Conservation (phyloP, 208 protist species). For the Leishmania tarentolae region DNA sequence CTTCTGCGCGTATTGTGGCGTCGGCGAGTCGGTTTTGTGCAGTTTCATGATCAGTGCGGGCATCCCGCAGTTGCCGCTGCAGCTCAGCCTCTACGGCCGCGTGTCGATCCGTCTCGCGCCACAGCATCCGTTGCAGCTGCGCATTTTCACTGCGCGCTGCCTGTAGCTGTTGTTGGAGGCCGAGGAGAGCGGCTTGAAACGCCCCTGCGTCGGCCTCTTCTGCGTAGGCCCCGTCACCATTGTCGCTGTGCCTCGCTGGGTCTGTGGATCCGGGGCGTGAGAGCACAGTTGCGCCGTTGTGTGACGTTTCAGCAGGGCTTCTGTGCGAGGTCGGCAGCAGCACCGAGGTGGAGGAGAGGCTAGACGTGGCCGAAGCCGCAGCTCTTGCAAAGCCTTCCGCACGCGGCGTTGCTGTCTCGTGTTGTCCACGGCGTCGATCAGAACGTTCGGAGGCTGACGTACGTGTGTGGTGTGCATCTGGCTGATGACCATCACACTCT, state of each 20-base stretch:
- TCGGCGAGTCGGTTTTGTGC: neutral
- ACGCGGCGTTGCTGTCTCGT: neutral
- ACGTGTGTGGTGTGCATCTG: neutral
- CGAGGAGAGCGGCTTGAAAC: neutral
- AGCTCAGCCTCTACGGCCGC: conserved; percentile 14
- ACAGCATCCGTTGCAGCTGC: conserved; percentile 3
- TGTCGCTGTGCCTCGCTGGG: neutral
- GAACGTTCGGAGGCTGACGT: neutral
- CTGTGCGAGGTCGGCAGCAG: neutral
- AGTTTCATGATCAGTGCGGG: conserved; percentile 12
- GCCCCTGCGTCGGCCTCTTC: conserved; percentile 10
- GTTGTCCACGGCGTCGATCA: neutral
- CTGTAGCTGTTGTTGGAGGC: conserved; percentile 8
- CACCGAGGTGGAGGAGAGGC: neutral
- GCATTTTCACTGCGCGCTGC: conserved; percentile 6
- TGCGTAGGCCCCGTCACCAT: neutral
- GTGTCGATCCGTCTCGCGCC: conserved; percentile 6
- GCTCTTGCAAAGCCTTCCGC: neutral
- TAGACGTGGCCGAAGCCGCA: neutral
- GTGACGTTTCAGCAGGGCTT: neutral
- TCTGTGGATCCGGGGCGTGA: neutral
- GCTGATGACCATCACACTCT: conserved; percentile 5
- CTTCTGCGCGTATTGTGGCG: conserved; percentile 17
- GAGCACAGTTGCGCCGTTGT: neutral
- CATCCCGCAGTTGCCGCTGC: conserved; percentile 16